Evolutionary conservation across 1,284 basidiomycete genomes (phyloP).

Genomic region (Ganoderma boninense): DNA sequence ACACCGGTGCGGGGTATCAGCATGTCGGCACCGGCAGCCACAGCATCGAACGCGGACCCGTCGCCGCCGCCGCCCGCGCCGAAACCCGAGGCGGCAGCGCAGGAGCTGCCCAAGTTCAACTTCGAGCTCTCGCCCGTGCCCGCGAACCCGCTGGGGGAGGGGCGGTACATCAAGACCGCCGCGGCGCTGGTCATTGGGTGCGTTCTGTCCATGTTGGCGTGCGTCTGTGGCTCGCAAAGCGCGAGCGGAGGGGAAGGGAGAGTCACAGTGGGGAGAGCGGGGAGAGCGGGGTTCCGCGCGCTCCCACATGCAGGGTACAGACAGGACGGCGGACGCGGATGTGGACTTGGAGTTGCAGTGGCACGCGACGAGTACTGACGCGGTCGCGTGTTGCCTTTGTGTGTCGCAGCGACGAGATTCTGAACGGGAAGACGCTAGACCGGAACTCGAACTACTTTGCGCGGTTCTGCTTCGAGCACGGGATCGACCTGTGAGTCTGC

Average conservation of each 20-base stretch:
- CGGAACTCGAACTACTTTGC: slow-evolving; percentile 89
- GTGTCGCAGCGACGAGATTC: slow-evolving; percentile 76
- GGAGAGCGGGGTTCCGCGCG: slow-evolving; percentile 1
- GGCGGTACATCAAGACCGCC: slow-evolving; percentile 73
- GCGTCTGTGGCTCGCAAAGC: too few species aligned
- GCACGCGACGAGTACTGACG: neutral
- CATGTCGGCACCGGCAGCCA: too few species aligned
- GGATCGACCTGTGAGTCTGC: slow-evolving; percentile 80
- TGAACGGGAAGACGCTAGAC: slow-evolving; percentile 90
- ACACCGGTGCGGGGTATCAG: too few species aligned
- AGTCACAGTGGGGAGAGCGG: neutral
- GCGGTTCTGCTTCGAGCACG: slow-evolving; percentile 87
- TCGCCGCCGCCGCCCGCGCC: slow-evolving; percentile 1
- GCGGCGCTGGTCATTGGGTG: slow-evolving; percentile 82
- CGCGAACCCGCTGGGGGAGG: slow-evolving; percentile 71
- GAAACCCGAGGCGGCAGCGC: neutral
- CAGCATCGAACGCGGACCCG: too few species aligned
- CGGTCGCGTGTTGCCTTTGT: slow-evolving; percentile 5
- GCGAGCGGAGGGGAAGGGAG: neutral
- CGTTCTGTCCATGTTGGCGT: slow-evolving; percentile 28
- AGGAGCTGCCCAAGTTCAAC: slow-evolving; percentile 35
- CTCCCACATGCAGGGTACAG: neutral
- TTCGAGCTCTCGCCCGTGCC: slow-evolving; percentile 68
- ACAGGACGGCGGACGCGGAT: neutral
- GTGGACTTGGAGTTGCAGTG: neutral